Evolutionary conservation across 352 stramenopile genomes (phyloP), one percentile per base, ranked within the genome.

Genomic region (Phytophthora multivora): DNA sequence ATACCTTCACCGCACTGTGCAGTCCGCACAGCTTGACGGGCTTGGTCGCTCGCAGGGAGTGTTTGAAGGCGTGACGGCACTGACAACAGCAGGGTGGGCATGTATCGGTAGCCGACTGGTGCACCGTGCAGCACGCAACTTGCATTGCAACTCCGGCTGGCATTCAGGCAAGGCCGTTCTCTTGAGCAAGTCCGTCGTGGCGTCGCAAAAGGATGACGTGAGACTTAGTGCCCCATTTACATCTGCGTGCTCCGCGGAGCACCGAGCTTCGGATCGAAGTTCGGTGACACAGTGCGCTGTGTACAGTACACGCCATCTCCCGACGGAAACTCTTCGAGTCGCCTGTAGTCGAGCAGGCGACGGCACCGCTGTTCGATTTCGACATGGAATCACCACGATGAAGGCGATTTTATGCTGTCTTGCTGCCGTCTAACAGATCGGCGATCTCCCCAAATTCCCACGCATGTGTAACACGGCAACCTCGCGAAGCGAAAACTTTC

Each of bases 181-280:
- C 33, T 68, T 16, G 58, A 63, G 12, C 40, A 28, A 25, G n/a
- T 28, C 33, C 18, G 43, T 69, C 59, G 48, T 60, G 12, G 45
- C 31, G 19, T 69, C 19, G 59, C 33, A 23, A 41, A 18, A 40
- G 3, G 59, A 63, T 73, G 65, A 66, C 38, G 59, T 66, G 53
- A 73, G 42, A 63, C 21, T 51, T 31, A 15, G 35, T 63, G 63
- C 56, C 47, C 39, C 16, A 51, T 54, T 52, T 40, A 63, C 57
- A 67, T 66, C 45, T 62, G 57, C 55, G 48, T 47, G 62, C 52
- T 63, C 40, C 16, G 3, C 23, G 25, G 38, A 35, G 18, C 53
- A 33, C 9, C 28, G 28, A 33, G 26, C 26, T 33, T 33, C 28
- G 28, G 28, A 33, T 3, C 28, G 28, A 33, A 5, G 3, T 33